Evolutionary conservation across 2,329 filamentous ascomycete species (phyloP).

Genomic region (Paecilomyces formosus): DNA sequence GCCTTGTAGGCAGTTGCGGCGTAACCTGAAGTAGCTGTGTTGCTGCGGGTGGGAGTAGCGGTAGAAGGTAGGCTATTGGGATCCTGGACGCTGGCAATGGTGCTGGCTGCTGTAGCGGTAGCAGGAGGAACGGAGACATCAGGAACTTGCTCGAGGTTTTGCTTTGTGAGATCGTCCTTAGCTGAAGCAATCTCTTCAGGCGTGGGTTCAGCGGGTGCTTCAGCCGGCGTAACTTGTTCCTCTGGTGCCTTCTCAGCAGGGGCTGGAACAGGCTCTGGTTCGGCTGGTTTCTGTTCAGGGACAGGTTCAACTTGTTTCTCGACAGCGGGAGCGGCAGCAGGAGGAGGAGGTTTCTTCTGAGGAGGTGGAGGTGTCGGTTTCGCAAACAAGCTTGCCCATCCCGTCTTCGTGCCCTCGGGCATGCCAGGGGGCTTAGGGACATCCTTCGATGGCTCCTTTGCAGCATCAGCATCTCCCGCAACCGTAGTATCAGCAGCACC

Average conservation of each 20-base stretch:
- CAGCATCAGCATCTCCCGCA: slow-evolving; percentile 15
- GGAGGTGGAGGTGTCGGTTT: slow-evolving; percentile 48
- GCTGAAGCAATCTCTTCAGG: slow-evolving; percentile 53
- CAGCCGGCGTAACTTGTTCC: slow-evolving; percentile 21
- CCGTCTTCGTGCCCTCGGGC: slow-evolving; percentile 36
- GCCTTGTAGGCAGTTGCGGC: slow-evolving; percentile 78
- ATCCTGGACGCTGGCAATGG: slow-evolving; percentile 78
- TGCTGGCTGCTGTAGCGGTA: slow-evolving; percentile 81
- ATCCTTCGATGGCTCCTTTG: slow-evolving; percentile 9
- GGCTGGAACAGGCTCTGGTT: slow-evolving; percentile 32
- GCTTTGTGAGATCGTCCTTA: slow-evolving; percentile 78
- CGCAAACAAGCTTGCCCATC: slow-evolving; percentile 69
- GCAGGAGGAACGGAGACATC: slow-evolving; percentile 70
- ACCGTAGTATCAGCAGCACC: slow-evolving; percentile 16
- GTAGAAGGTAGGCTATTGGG: slow-evolving; percentile 52
- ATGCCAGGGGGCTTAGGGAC: slow-evolving; percentile 18
- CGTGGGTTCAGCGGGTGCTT: slow-evolving; percentile 29
- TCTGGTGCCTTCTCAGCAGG: slow-evolving; percentile 30
- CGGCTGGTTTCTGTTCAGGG: slow-evolving; percentile 35
- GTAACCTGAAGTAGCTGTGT: slow-evolving; percentile 60
- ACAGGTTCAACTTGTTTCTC: slow-evolving; percentile 22
- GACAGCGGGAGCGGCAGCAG: slow-evolving; percentile 25
- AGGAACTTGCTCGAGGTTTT: slow-evolving; percentile 84
- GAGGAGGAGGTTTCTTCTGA: slow-evolving; percentile 43
- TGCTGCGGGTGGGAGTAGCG: slow-evolving; percentile 40